A percentile compares a stretch with the other conserved stretches of the same genome.
phyloP scores from a whole-genome alignment of 176 grass and related monocot species.

The Rhynchospora breviuscula region DNA sequence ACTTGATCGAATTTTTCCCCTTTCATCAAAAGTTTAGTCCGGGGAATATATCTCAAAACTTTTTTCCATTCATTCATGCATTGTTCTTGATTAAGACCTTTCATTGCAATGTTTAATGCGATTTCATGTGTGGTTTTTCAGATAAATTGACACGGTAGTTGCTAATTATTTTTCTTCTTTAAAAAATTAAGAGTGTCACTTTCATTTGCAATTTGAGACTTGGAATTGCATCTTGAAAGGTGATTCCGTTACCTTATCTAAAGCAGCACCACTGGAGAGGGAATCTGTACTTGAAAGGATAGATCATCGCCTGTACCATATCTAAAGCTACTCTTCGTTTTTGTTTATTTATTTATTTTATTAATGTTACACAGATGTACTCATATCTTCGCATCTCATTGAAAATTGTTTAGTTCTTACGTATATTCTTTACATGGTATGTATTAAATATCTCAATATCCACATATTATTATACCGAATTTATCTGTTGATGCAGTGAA shows the following conservation, averaged over 20 bases:
- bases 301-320: conserved; percentile 5
- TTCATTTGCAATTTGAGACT: conserved; percentile 16
- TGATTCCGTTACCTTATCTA: conserved; percentile 25
- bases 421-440: too few species aligned
- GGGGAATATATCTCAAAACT: conserved; percentile 45
- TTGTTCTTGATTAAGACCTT: conserved; percentile 28
- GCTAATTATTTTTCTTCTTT: conserved; percentile 6
- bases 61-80: conserved; percentile 36
- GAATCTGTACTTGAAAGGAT: conserved; percentile 50
- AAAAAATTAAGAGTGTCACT: not conserved
- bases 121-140: conserved; percentile 15
- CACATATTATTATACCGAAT: too few species aligned
- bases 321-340: not conserved
- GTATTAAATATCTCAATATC: too few species aligned
- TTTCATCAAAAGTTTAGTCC: conserved; percentile 34
- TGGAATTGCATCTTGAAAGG: conserved; percentile 16
- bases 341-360: not conserved
- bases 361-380: not conserved
- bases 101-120: conserved; percentile 21
- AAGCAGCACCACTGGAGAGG: conserved; percentile 44
- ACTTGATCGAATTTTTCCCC: conserved; percentile 33
- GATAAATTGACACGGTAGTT: conserved; percentile 7
- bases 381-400: not conserved
- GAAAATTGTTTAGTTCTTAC: not conserved
- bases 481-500: too few species aligned